These are phyloP conservation scores for Talaromyces islandicus DNA, from an alignment of 2,329 filamentous ascomycete genomes.

Conservation along the genomic window DNA sequence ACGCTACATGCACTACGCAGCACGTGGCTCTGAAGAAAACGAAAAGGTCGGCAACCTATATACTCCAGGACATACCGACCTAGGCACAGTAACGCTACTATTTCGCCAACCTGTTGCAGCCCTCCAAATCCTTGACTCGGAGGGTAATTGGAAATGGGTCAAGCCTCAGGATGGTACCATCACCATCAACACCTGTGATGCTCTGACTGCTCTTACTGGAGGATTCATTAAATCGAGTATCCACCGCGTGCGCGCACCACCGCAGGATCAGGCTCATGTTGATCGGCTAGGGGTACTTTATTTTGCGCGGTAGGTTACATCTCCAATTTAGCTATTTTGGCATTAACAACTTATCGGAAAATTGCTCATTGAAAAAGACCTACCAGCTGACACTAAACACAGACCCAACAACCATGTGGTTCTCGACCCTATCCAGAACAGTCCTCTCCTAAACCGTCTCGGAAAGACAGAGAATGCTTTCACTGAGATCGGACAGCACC, in stretches of 20 bases:
- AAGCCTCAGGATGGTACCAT: slow-evolving; percentile 46
- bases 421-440: slow-evolving; percentile 32
- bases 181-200: slow-evolving; percentile 48
- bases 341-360: background rate
- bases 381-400: background rate
- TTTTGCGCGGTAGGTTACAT: slow-evolving; percentile 36
- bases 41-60: slow-evolving; percentile 41
- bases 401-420: slow-evolving; percentile 40
- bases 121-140: slow-evolving; percentile 49
- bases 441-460: slow-evolving; percentile 30
- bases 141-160: slow-evolving; percentile 47
- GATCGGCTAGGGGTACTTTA: slow-evolving; percentile 41
- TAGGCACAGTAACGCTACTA: slow-evolving; percentile 51
- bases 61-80: slow-evolving; percentile 50
- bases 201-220: slow-evolving; percentile 44
- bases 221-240: slow-evolving; percentile 46
- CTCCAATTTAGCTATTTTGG: no score
- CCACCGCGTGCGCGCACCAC: slow-evolving; percentile 47
- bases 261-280: slow-evolving; percentile 41
- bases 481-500: slow-evolving; percentile 34
- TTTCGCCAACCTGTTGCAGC: slow-evolving; percentile 56
- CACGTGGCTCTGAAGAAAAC: slow-evolving; percentile 45
- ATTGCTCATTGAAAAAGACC: no score
- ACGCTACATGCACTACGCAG: slow-evolving; percentile 57
- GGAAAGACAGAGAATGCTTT: slow-evolving; percentile 34